Conservation (phyloP, 192 early-diverging fungal species). For the Irineochytrium annulatum region DNA sequence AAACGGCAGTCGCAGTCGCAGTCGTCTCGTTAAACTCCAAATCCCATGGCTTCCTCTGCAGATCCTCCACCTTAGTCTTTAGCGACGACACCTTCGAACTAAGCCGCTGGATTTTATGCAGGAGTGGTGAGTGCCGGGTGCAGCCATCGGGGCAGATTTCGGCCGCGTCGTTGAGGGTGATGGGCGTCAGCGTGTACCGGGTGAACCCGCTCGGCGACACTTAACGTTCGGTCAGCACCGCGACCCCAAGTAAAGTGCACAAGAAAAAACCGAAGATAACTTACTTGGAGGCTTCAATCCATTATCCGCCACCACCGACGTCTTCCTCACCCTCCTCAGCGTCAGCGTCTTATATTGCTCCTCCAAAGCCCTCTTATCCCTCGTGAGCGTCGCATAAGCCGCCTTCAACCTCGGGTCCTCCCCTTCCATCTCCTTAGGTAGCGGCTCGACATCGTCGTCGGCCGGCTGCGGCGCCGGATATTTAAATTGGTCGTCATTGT, state of each 20-base stretch:
- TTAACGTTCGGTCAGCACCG: too few species aligned
- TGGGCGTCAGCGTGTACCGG: conserved; percentile 2
- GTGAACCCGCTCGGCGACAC: too few species aligned
- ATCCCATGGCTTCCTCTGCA: not conserved
- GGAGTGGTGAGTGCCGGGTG: not conserved
- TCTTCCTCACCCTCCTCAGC: not conserved
- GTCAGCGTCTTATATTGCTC: conserved; percentile 3
- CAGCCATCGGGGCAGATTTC: conserved; percentile 3
- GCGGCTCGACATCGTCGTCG: too few species aligned
- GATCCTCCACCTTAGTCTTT: conserved; percentile 7
- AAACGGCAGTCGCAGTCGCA: too few species aligned
- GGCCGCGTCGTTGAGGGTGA: not conserved
- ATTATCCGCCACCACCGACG: not conserved
- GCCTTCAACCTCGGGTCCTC: not conserved
- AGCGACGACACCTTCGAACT: not conserved
- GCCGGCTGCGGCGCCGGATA: too few species aligned
- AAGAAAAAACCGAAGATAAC: too few species aligned
- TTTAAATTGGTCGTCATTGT: too few species aligned
- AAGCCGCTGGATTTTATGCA: conserved; percentile 1
- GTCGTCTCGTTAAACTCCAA: too few species aligned
- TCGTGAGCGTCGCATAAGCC: not conserved
- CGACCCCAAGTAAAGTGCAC: too few species aligned
- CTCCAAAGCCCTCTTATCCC: not conserved
- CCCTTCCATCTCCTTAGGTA: not conserved
- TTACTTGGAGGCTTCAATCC: not conserved